Base-by-base conservation (phyloP, 805 yeast species). In the Barnettozyma vustinii region DNA sequence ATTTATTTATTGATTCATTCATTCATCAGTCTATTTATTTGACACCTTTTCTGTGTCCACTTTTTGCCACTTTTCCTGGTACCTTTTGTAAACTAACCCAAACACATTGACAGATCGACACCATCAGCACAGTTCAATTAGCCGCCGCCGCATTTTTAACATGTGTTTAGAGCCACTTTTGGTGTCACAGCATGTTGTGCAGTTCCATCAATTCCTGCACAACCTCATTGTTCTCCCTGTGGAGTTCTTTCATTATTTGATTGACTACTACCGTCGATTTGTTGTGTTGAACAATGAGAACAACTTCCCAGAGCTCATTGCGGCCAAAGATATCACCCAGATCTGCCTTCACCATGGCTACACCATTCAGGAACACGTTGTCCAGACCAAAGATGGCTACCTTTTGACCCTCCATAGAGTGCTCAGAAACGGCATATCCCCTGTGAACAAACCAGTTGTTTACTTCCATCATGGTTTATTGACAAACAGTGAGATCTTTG, bases 381-480 rank as follows among this genome's bases (percentile, higher is more conserved):
- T 89, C 1, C 69, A 74, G 45, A 91, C 97, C 0, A 68, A 73
- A 40, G 97, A 91, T 62, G 84, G 84, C 32, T 91, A 87, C 60
- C 60, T 87, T 19, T 70, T 91, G 25, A 85, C 90, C 0, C 55
- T 89, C 2, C 97, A 91, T 60, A 71, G 96, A n/a, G 36, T 46
- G 5, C 21, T n/a, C 23, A 39, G 43, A 9, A 10, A 26, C 15
- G 42, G 18, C 3, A 21, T 15, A 42, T 73, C 88, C 2, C 75
- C 76, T 42, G 78, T 79, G 9, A 55, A 55, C 30, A 37, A 45
- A 13, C 74, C 77, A 46, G 83, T 84, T 1, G 86, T 87, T 0
- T 92, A 87, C 62, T 75, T 92, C 47, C 98, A 92, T 63, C 98
- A 92, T 61, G 98, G 98, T 0, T 71, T 92, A 45, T 72, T 92